Evolutionary conservation across 140 eudicot species (phyloP), one percentile per base, ranked within the genome.

Genomic region (Artemisia princeps): DNA sequence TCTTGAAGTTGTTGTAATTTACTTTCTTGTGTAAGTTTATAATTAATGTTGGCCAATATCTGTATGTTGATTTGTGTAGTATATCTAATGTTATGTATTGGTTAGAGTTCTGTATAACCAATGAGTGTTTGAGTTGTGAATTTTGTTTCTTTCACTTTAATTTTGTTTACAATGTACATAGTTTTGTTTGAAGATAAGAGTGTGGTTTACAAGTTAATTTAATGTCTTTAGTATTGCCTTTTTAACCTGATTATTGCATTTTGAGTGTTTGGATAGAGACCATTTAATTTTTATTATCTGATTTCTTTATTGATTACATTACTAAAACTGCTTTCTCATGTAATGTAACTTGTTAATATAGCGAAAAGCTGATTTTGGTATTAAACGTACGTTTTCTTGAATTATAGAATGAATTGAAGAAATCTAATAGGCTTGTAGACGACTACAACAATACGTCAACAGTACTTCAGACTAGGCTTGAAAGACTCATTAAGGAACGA

Each of bases 401-500:
- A 44, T 15, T 73, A 77, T 77, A 86, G 90, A 83, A 77, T 24
- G 87, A 83, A 22, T 73, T 80, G 60, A 78, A 78, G 75, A 74
- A 62, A 7, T 68, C 74, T 0, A 74, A 70, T 53, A 76, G 68
- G 81, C 70, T 81, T 16, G 82, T 62, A 14, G 83, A 72, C 72
- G 80, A 68, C 17, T 66, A 79, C 62, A 49, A 75, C 66, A 58
- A 81, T 50, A 65, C 60, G 20, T 72, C 88, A 7, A 46, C 80
- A 10, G 52, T 86, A 22, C 95, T 82, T 68, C 76, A 77, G 26
- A 88, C 83, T 65, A 79, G 96, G 77, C 70, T 83, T 52, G 96
- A 81, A 59, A 83, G 96, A 77, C 84, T 83, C 30, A 63, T 89
- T 64, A 83, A 82, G 73, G 96, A 89, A 54, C 71, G 95, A 53